Percentiles rank a stretch among this genome's conserved stretches.
Evolutionary conservation across 306 rosid genomes (phyloP).

Genomic region (Prunus padus): DNA sequence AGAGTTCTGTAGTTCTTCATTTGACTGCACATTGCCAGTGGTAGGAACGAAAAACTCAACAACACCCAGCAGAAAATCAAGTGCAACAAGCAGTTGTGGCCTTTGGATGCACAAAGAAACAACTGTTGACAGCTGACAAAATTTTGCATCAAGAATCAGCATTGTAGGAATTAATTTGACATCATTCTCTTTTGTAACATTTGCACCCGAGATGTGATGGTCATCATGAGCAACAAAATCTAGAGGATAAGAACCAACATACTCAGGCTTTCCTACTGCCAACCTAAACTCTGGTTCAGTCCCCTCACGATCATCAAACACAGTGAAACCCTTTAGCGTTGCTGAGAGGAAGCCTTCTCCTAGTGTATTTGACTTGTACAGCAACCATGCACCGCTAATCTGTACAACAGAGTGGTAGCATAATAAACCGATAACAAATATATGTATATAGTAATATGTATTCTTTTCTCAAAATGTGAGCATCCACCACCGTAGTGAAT

Average conservation of each 20-base stretch:
- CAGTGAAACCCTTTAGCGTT: conserved; percentile 75
- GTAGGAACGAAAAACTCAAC: conserved; percentile 92
- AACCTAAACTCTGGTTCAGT: conserved; percentile 76
- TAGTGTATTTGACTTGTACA: conserved; percentile 67
- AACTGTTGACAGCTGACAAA: conserved; percentile 51
- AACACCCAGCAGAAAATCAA: conserved; percentile 92
- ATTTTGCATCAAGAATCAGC: conserved; percentile 84
- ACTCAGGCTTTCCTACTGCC: conserved; percentile 79
- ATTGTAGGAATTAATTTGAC: conserved; percentile 63
- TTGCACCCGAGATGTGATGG: conserved; percentile 36
- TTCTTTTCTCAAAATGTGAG: neutral
- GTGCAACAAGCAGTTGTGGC: conserved; percentile 91
- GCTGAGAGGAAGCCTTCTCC: conserved; percentile 92
- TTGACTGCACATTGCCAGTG: conserved; percentile 55
- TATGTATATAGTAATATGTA: neutral
- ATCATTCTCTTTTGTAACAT: conserved; percentile 29
- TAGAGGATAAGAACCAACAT: conserved; percentile 41
- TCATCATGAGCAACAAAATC: conserved; percentile 33
- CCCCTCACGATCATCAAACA: conserved; percentile 93
- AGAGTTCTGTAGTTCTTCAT: conserved; percentile 49
- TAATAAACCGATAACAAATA: neutral
- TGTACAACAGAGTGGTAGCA: conserved; percentile 33
- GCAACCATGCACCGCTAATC: conserved; percentile 86
- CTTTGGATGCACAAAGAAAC: conserved; percentile 78
- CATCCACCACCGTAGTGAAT: neutral